These are phyloP conservation scores for Crithidia fasciculata DNA, from an alignment of 208 protist genomes.

Conservation along the genomic window DNA sequence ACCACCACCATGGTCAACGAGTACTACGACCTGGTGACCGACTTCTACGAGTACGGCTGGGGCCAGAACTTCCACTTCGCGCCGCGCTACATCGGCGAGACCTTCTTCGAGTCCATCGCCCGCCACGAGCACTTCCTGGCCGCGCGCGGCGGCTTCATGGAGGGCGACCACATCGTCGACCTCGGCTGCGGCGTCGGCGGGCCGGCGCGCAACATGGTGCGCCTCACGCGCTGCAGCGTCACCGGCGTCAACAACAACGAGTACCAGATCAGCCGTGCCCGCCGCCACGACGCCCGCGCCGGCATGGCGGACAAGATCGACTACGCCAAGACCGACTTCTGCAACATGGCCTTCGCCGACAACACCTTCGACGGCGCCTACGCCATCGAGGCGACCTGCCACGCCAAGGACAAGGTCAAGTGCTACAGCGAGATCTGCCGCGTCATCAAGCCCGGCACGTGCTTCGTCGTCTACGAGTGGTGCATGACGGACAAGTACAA, in stretches of 20 bases:
- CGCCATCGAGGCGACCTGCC: conserved; percentile 97
- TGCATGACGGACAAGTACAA: conserved; percentile 96
- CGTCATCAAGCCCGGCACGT: conserved; percentile 93
- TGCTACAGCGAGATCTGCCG: conserved; percentile 95
- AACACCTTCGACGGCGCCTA: conserved; percentile 95
- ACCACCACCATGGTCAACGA: conserved; percentile 92
- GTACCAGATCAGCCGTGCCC: conserved; percentile 94
- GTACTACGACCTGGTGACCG: conserved; percentile 97
- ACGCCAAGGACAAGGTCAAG: conserved; percentile 93
- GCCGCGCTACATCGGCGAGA: conserved; percentile 80
- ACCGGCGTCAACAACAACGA: conserved; percentile 98
- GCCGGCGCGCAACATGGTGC: conserved; percentile 94
- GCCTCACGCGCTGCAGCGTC: conserved; percentile 94
- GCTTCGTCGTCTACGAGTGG: conserved; percentile 96
- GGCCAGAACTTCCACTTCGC: conserved; percentile 97
- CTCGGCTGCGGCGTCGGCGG: conserved; percentile 97
- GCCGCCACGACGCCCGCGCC: conserved; percentile 65
- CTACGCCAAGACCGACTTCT: conserved; percentile 95
- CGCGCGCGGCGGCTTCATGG: conserved; percentile 80
- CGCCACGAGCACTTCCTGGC: conserved; percentile 97
- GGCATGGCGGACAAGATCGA: conserved; percentile 79
- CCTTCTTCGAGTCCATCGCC: conserved; percentile 90
- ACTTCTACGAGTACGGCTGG: conserved; percentile 98
- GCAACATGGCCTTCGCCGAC: conserved; percentile 89
- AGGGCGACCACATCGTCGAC: conserved; percentile 88